Evolutionary conservation across 352 stramenopile species (phyloP).

Genomic region (Pythium sp.): DNA sequence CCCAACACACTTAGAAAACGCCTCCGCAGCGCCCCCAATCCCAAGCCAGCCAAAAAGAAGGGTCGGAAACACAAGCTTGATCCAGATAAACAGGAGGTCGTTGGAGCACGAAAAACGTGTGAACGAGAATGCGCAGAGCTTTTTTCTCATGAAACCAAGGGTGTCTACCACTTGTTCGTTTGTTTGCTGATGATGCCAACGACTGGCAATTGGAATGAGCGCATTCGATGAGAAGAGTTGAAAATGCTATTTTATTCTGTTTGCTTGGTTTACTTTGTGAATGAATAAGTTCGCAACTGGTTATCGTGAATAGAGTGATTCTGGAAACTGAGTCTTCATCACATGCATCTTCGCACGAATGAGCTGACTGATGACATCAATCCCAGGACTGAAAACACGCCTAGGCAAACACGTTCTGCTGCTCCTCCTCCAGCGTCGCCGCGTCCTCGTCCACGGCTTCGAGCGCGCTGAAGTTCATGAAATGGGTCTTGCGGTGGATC

Average conservation of each 20-base stretch:
- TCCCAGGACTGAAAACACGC: not conserved
- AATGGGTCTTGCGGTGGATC: constrained; percentile 98
- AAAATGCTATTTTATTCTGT: not conserved
- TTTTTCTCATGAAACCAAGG: not conserved
- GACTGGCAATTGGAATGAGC: not conserved
- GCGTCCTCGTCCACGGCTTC: constrained; percentile 91
- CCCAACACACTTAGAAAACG: no score
- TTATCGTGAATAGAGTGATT: not conserved
- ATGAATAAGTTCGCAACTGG: not conserved
- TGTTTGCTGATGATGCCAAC: not conserved
- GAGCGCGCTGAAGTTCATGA: constrained; percentile 98
- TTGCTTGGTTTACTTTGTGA: not conserved
- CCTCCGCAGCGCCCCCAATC: no score
- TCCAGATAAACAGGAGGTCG: no score
- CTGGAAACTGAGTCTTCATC: not conserved
- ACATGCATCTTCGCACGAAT: not conserved
- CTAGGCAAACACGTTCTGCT: constrained; percentile 83
- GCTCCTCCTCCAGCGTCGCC: constrained; percentile 90
- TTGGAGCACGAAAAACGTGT: not conserved
- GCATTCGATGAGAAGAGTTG: not conserved
- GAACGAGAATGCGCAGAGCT: not conserved
- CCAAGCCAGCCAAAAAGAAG: no score
- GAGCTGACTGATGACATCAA: not conserved
- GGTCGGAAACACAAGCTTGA: no score
- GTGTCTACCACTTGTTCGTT: not conserved